Percentiles rank a stretch among this genome's conserved stretches.
Evolutionary conservation across 148 eudicot genomes (phyloP).

Genomic region (Fagopyrum tataricum): DNA sequence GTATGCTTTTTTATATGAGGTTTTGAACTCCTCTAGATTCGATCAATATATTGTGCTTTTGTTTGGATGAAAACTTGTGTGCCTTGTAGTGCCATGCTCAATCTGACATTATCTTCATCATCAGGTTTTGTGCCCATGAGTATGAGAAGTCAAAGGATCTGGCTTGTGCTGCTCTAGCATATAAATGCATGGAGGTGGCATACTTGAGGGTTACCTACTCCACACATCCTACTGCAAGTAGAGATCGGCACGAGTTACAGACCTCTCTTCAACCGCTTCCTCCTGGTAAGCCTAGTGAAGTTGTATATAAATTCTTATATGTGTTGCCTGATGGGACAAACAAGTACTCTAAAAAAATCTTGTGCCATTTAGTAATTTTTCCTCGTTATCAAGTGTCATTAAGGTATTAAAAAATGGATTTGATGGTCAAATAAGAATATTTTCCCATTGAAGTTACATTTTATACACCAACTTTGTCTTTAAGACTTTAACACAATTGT

Average conservation of each 20-base stretch:
- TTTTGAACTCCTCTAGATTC: background rate
- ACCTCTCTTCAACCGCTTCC: constrained; percentile 64
- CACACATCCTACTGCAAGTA: constrained; percentile 50
- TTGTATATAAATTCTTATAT: background rate
- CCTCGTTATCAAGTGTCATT: no score
- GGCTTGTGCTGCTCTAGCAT: constrained; percentile 96
- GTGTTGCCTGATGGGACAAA: no score
- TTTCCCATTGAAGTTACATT: no score
- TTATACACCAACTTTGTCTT: no score
- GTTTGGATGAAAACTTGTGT: background rate
- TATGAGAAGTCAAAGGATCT: constrained; percentile 78
- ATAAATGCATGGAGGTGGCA: constrained; percentile 89
- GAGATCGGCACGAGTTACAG: constrained; percentile 76
- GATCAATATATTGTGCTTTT: background rate
- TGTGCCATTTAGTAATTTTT: no score
- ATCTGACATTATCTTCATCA: background rate
- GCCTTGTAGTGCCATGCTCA: background rate
- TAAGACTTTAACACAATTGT: no score
- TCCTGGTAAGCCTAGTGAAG: constrained; percentile 38
- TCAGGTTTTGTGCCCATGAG: constrained; percentile 87
- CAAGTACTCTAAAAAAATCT: no score
- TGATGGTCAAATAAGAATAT: no score
- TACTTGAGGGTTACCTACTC: constrained; percentile 74
- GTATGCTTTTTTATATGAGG: background rate
- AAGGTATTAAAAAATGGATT: no score